Base-by-base conservation (phyloP, 106 monocot species). In the Platanthera zijinensis region DNA sequence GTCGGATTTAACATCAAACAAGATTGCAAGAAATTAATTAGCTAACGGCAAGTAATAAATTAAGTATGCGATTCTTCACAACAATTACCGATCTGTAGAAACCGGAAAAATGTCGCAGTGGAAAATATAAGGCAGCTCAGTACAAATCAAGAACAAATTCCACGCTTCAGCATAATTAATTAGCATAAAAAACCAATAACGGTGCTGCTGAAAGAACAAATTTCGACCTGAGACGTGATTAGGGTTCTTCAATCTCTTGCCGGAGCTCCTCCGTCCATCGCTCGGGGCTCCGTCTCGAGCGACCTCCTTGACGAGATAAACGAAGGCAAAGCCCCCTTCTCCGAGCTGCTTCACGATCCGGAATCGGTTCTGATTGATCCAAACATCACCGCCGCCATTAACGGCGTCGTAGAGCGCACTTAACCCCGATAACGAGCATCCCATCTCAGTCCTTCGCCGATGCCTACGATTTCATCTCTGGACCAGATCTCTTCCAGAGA, bases 331-430 rank as follows among this genome's bases (percentile, higher is more conserved):
- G 1, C 91, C 97, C 19, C 97, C 97, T 78, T 99, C 97, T 7
- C 97, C 97, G 52, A 99, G 83, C 85, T 91, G 97, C 75, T 83
- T 80, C 62, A 99, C 52, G 79, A 99, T 92, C 75, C 83, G 79
- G 83, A 99, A 99, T 17, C 97, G 84, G 77, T 86, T 91, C 82
- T 94, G 84, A 86, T 99, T 99, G 88, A 99, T 94, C 97, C 97
- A 94, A 12, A 99, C 89, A 47, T 99, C 97, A 17, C 91, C 92
- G 28, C 89, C 89, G 46, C 89, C 89, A 51, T 90, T 91, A 52
- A 85, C 91, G 45, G 97, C 89, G 76, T 92, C 89, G 84, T 99
- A 94, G 72, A 94, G 74, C 10, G 97, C 91, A 80, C 86, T 90
- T 70, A 99, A 80, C 59, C 94, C 97, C 48, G 94, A 99, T 84